Evolutionary conservation across 805 yeast species (phyloP), one percentile per base, ranked within the genome.

Genomic region (Barnettozyma salicaria): DNA sequence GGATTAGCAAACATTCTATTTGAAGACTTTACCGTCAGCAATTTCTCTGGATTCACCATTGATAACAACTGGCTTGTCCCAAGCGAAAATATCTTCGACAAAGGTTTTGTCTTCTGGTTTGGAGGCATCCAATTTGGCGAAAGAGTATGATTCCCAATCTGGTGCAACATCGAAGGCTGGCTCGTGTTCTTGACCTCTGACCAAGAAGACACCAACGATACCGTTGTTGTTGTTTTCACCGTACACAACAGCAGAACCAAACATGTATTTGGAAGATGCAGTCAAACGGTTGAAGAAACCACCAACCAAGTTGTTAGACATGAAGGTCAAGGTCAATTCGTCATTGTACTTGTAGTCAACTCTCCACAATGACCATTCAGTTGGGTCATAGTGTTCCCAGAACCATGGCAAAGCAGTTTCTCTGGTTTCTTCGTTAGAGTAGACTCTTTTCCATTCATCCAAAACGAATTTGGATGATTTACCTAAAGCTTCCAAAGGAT

Each of bases 161-260:
- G 98, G 97, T 60, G 97, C 98, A 65, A 92, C 97, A 50, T 90
- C 84, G 60, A 90, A 87, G 47, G 96, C 98, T 65, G 97, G 95
- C 40, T 55, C 75, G 61, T 55, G 68, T 45, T 90, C 96, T 68
- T 90, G 86, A 58, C 98, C 98, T 73, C 97, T 88, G 60, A 90
- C 80, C 60, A 92, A 68, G 76, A 90, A 81, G 61, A 82, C 95
- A 74, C 96, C 97, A 55, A 85, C 71, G 63, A 90, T 89, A 74
- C 97, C 97, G 71, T 90, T 90, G 81, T 81, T 73, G 83, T 88
- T 90, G 88, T 88, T 87, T 74, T 85, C 97, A 69, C 98, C 98
- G 72, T 84, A 90, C 53, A 92, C 97, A 56, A 89, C 95, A 68
- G 82, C 64, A 60, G 79, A 72, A 61, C 97, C 98, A 64, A 90